phyloP scores from a whole-genome alignment of 2,329 filamentous ascomycete genomes.

The Hymenoscyphus fructigenus region DNA sequence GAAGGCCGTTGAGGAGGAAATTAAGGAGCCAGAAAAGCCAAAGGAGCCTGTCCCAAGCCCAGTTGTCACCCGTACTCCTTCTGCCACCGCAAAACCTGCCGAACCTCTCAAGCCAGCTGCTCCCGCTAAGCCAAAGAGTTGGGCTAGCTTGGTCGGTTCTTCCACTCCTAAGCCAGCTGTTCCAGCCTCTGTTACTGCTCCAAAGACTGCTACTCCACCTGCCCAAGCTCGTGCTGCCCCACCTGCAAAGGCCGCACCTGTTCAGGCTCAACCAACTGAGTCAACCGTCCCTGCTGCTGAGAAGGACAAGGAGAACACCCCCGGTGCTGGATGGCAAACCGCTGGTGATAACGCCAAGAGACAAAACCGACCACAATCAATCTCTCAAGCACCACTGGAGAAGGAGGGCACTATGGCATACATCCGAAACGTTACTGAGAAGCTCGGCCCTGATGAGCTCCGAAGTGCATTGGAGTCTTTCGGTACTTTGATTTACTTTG shows the following conservation, averaged over 20 bases:
- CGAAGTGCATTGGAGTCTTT: constrained; percentile 69
- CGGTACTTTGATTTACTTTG: constrained; percentile 70
- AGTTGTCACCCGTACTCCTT: constrained; percentile 41
- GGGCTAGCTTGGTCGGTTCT: constrained; percentile 64
- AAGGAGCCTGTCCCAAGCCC: constrained; percentile 60
- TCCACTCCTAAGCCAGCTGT: constrained; percentile 56
- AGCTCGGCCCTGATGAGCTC: constrained; percentile 74
- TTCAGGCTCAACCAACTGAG: constrained; percentile 47
- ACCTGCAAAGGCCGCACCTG: constrained; percentile 37
- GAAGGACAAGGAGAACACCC: constrained; percentile 34
- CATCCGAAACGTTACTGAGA: constrained; percentile 93
- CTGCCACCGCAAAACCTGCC: constrained; percentile 40
- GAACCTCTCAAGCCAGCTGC: constrained; percentile 53
- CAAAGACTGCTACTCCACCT: constrained; percentile 57
- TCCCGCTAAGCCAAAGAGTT: constrained; percentile 64
- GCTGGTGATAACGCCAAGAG: constrained; percentile 80
- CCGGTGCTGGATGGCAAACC: constrained; percentile 77
- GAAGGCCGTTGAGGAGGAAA: constrained; percentile 55
- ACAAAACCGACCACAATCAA: constrained; percentile 71
- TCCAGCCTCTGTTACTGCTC: constrained; percentile 38
- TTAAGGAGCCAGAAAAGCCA: constrained; percentile 63
- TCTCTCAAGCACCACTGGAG: constrained; percentile 56
- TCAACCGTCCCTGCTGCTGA: constrained; percentile 43
- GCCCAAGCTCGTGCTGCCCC: constrained; percentile 53
- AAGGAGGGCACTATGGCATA: constrained; percentile 81